phyloP scores from a whole-genome alignment of 2,329 filamentous ascomycete species.

The Penicillium vulpinum region DNA sequence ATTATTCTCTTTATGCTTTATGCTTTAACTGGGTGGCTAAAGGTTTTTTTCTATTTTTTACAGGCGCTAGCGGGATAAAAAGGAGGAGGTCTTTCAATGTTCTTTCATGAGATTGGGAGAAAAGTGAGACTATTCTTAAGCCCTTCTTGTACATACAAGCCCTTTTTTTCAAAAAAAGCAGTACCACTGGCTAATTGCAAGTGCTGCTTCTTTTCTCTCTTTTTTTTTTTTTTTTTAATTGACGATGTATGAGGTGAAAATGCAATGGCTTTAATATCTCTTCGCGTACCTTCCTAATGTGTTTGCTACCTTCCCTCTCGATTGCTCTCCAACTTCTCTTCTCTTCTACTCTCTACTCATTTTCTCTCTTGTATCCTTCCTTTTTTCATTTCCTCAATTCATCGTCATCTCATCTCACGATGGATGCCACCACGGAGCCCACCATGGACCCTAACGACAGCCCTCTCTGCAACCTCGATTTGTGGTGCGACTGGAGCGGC shows the following conservation, averaged over 20 bases:
- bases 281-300: slow-evolving; percentile 6
- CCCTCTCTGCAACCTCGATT: slow-evolving; percentile 31
- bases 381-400: background rate
- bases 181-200: slow-evolving; percentile 12
- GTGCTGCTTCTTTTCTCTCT: slow-evolving; percentile 1
- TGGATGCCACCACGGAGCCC: background rate
- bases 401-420: background rate
- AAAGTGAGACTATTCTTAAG: slow-evolving; percentile 24
- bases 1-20: slow-evolving; percentile 17
- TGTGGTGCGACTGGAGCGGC: slow-evolving; percentile 36
- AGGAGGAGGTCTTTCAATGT: slow-evolving; percentile 17
- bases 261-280: slow-evolving; percentile 1
- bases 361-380: background rate
- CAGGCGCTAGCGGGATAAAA: slow-evolving; percentile 23
- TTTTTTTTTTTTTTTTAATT: slow-evolving; percentile 8
- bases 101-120: slow-evolving; percentile 12
- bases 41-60: slow-evolving; percentile 21
- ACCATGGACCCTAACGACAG: slow-evolving; percentile 13
- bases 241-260: slow-evolving; percentile 7
- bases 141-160: slow-evolving; percentile 33
- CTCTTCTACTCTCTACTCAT: slow-evolving; percentile 15
- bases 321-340: background rate
- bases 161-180: slow-evolving; percentile 5
- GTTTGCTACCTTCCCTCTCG: slow-evolving; percentile 2
- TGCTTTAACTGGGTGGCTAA: slow-evolving; percentile 25